These are phyloP conservation scores for Cryptococcus jaspeensis DNA, from an alignment of 1,284 basidiomycete species.

Conservation along the genomic window DNA sequence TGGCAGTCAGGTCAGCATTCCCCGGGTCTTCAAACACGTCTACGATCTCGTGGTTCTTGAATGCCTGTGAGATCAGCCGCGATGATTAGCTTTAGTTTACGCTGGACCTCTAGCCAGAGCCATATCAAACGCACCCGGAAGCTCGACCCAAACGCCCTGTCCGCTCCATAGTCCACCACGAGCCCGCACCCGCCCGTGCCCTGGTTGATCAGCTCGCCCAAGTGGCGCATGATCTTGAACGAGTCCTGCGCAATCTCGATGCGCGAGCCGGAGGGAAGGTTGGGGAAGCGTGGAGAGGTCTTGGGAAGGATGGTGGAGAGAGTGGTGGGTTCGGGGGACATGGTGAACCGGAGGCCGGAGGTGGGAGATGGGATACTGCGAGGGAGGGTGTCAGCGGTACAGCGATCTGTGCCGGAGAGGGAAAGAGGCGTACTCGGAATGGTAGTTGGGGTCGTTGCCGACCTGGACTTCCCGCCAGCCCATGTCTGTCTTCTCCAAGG, in stretches of 20 bases:
- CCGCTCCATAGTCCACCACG: constrained; percentile 87
- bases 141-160: constrained; percentile 68
- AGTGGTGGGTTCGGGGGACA: constrained; percentile 65
- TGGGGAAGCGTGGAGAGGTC: constrained; percentile 68
- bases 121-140: constrained; percentile 66
- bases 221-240: constrained; percentile 64
- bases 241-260: constrained; percentile 75
- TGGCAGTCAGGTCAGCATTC: constrained; percentile 85
- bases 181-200: constrained; percentile 69
- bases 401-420: background rate
- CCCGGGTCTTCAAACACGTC: constrained; percentile 84
- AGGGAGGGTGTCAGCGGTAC: background rate
- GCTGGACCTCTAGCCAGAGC: no score
- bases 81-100: background rate
- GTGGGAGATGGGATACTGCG: constrained; percentile 19
- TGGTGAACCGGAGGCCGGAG: constrained; percentile 63
- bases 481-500: constrained; percentile 74
- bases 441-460: constrained; percentile 52
- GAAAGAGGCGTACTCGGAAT: constrained; percentile 13
- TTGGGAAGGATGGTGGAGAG: constrained; percentile 65
- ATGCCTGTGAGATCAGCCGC: constrained; percentile 61
- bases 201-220: constrained; percentile 62
- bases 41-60: constrained; percentile 81
- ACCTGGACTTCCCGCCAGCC: constrained; percentile 90
- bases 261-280: constrained; percentile 64